Conservation (phyloP, 345 rosid species). For the Pistacia atlantica region DNA sequence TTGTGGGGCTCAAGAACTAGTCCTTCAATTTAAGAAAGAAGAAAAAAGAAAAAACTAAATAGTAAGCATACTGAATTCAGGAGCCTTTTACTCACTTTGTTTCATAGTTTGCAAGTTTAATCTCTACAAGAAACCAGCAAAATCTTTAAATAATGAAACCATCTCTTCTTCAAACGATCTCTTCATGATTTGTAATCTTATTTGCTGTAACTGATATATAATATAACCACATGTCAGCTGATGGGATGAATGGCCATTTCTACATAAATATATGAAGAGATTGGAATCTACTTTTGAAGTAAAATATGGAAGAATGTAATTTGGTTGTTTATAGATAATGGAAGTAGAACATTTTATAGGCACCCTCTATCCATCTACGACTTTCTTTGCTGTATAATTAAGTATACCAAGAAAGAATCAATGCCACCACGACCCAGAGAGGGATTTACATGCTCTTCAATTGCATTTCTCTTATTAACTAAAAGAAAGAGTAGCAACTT, state of each 20-base stretch:
- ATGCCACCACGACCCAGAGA: background rate
- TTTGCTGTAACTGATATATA: background rate
- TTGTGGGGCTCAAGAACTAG: too few species aligned
- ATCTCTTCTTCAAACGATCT: too few species aligned
- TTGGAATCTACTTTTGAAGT: constrained; percentile 13
- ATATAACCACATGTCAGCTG: background rate
- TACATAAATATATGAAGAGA: background rate
- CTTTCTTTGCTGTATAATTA: background rate
- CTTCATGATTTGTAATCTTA: too few species aligned
- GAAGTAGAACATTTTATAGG: background rate
- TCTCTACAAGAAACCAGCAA: too few species aligned
- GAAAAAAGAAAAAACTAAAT: too few species aligned
- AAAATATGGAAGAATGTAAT: background rate
- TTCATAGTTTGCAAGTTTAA: too few species aligned
- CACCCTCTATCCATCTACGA: background rate
- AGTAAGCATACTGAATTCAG: too few species aligned
- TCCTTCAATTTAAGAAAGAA: too few species aligned
- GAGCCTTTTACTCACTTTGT: too few species aligned
- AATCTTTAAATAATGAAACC: too few species aligned
- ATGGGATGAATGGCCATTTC: background rate
- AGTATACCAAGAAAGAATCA: background rate
- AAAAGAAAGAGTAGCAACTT: too few species aligned
- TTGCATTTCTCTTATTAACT: constrained; percentile 4
- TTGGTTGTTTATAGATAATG: background rate
- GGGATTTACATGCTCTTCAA: constrained; percentile 15